These are phyloP conservation scores for Candolleomyces efflorescens DNA, from an alignment of 768 basidiomycete genomes.

Conservation along the genomic window DNA sequence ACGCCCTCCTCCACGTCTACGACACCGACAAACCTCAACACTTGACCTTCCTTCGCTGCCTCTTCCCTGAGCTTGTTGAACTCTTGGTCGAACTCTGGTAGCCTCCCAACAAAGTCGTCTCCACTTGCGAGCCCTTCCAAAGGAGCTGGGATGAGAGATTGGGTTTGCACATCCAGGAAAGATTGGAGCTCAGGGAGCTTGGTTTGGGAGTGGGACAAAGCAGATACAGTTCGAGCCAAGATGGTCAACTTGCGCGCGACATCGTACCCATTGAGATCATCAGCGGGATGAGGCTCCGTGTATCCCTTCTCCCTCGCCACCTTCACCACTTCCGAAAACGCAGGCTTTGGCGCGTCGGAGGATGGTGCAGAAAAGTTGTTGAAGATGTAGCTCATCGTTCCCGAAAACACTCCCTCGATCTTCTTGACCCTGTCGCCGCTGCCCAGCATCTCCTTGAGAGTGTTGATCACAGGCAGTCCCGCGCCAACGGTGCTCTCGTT, in stretches of 20 bases:
- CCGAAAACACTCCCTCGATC: conserved; percentile 97
- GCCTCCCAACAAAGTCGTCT: conserved; percentile 74
- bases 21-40: conserved; percentile 91
- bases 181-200: conserved; percentile 62
- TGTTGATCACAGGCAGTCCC: conserved; percentile 87
- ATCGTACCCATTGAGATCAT: conserved; percentile 95
- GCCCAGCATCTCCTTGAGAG: conserved; percentile 85
- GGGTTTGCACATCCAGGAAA: conserved; percentile 74
- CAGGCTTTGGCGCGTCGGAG: conserved; percentile 49
- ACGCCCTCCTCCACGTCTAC: conserved; percentile 71
- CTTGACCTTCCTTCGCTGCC: conserved; percentile 75
- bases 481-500: conserved; percentile 96
- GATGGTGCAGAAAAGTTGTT: conserved; percentile 84
- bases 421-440: conserved; percentile 91
- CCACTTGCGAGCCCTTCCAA: conserved; percentile 67
- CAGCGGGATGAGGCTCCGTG: conserved; percentile 98
- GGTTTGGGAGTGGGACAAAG: conserved; percentile 26
- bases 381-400: conserved; percentile 99
- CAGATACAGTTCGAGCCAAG: conserved; percentile 72
- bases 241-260: conserved; percentile 98
- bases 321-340: conserved; percentile 87
- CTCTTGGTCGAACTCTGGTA: conserved; percentile 79
- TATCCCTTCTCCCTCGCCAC: conserved; percentile 90
- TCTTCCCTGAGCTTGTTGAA: conserved; percentile 75
- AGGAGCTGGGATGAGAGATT: conserved; percentile 79